phyloP scores from a whole-genome alignment of 2,329 filamentous ascomycete species.

The Macrophomina phaseolina region DNA sequence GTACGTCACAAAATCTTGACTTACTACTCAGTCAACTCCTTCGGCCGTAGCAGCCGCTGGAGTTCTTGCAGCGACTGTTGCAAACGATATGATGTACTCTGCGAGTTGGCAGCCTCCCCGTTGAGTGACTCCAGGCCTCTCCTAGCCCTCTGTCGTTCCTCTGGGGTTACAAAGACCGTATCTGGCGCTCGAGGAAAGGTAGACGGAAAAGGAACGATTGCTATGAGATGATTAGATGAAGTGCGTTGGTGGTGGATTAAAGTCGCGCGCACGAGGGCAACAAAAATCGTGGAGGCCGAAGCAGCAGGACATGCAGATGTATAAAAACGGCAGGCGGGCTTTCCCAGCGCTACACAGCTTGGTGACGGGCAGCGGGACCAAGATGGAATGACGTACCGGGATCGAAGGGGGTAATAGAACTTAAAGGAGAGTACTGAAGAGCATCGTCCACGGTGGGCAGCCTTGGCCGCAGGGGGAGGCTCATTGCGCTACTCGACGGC shows the following conservation, averaged over 20 bases:
- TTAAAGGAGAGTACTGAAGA: constrained; percentile 81
- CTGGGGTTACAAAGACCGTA: constrained; percentile 41
- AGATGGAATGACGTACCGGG: constrained; percentile 60
- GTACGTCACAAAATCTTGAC: constrained; percentile 30
- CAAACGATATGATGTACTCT: constrained; percentile 67
- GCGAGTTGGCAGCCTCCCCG: constrained; percentile 66
- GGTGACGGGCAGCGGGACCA: constrained; percentile 7
- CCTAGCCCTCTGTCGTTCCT: constrained; percentile 58
- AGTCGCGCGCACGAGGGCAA: not conserved
- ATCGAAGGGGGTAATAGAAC: constrained; percentile 78
- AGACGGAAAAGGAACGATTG: constrained; percentile 53
- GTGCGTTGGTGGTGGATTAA: constrained; percentile 29
- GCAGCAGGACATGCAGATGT: not conserved
- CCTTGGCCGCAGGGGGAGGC: constrained; percentile 40
- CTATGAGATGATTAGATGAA: constrained; percentile 35
- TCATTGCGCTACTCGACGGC: constrained; percentile 38
- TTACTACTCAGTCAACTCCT: constrained; percentile 74
- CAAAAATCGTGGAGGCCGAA: too few relatives aligned
- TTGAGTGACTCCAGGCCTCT: constrained; percentile 71
- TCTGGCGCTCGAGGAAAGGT: constrained; percentile 48
- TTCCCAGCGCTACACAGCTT: not conserved
- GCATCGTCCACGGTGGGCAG: constrained; percentile 71
- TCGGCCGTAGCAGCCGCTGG: constrained; percentile 72
- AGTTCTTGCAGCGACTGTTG: constrained; percentile 77
- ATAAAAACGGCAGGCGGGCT: not conserved